Evolutionary conservation across 768 basidiomycete genomes (phyloP).

Genomic region (Boletus patriciae): DNA sequence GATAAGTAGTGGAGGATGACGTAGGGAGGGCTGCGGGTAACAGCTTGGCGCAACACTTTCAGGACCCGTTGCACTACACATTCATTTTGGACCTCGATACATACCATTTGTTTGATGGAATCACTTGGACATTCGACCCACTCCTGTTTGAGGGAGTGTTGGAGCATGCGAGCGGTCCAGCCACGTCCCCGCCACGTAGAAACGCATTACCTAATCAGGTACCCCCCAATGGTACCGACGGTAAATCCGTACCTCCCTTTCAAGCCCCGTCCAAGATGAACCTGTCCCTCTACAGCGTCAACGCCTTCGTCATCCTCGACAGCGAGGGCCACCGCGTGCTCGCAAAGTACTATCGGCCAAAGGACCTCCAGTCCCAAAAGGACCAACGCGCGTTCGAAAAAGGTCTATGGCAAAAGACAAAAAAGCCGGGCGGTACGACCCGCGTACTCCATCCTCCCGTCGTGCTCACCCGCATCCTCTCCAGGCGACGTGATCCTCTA

Average conservation of each 20-base stretch:
- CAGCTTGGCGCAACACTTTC: too few relatives aligned
- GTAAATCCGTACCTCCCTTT: conserved; percentile 1
- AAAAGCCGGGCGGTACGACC: conserved; percentile 81
- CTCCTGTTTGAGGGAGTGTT: too few relatives aligned
- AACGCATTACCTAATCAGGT: too few relatives aligned
- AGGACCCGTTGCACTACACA: too few relatives aligned
- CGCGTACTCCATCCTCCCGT: background rate
- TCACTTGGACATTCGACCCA: too few relatives aligned
- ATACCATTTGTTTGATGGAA: too few relatives aligned
- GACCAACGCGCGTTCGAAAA: conserved; percentile 97
- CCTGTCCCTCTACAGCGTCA: conserved; percentile 83
- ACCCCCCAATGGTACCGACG: too few relatives aligned
- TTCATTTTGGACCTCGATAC: too few relatives aligned
- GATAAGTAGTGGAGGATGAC: too few relatives aligned
- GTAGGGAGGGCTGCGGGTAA: too few relatives aligned
- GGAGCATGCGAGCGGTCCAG: too few relatives aligned
- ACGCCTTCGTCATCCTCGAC: conserved; percentile 90
- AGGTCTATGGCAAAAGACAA: conserved; percentile 92
- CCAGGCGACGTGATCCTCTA: conserved; percentile 92
- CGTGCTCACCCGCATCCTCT: background rate
- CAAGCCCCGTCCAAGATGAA: conserved; percentile 48
- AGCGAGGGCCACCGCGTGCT: conserved; percentile 93
- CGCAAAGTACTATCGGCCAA: conserved; percentile 91
- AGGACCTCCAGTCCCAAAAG: conserved; percentile 66
- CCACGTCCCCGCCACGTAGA: too few relatives aligned